Conservation (phyloP, 805 yeast species). For the Candida michaelii region DNA sequence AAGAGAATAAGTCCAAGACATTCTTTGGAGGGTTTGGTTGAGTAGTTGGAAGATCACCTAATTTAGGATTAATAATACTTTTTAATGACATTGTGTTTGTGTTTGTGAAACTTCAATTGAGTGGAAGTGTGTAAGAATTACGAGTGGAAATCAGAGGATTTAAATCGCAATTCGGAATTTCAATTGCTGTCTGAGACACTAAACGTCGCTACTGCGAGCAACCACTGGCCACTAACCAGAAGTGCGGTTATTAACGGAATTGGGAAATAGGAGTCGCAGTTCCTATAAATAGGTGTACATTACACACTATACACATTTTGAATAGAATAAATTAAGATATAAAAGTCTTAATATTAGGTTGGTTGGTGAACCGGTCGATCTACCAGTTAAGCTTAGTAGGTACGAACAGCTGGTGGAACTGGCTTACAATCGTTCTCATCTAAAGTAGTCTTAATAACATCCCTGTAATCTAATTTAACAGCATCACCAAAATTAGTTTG, state of each 20-base stretch:
- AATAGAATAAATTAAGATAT: too few species aligned
- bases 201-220: too few species aligned
- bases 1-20: slow-evolving; percentile 68
- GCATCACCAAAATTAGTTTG: slow-evolving; percentile 71
- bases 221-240: too few species aligned
- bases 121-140: too few species aligned
- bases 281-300: too few species aligned
- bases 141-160: not conserved
- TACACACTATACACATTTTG: too few species aligned
- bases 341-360: too few species aligned
- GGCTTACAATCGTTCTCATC: slow-evolving; percentile 92
- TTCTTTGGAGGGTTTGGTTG: slow-evolving; percentile 51
- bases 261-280: too few species aligned
- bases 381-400: slow-evolving; percentile 55
- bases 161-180: slow-evolving; percentile 4
- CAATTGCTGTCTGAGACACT: slow-evolving; percentile 1
- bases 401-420: slow-evolving; percentile 96
- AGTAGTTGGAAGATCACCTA: slow-evolving; percentile 50
- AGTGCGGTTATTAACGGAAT: too few species aligned
- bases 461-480: slow-evolving; percentile 79
- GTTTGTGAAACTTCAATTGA: too few species aligned
- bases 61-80: slow-evolving; percentile 22
- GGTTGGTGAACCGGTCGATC: too few species aligned
- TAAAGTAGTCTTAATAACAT: slow-evolving; percentile 77
- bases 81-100: slow-evolving; percentile 2